phyloP scores from a whole-genome alignment of 306 rosid species.

The Glycyrrhiza uralensis region DNA sequence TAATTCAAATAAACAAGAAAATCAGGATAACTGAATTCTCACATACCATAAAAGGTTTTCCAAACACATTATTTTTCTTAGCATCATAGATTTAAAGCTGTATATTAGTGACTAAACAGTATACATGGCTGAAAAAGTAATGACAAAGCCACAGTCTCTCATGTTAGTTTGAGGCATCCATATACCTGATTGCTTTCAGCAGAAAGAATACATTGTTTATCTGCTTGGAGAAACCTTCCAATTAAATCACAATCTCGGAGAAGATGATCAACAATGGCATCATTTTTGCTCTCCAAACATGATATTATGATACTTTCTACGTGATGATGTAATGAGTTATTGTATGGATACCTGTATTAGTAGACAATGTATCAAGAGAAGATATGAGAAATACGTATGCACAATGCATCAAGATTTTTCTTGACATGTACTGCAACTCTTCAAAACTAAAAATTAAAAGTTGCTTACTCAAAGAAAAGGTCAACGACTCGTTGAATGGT shows the following conservation, averaged over 20 bases:
- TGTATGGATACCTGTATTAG: slow-evolving; percentile 79
- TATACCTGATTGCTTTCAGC: slow-evolving; percentile 64
- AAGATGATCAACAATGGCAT: slow-evolving; percentile 67
- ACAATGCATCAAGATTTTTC: slow-evolving; percentile 5
- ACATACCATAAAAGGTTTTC: background rate
- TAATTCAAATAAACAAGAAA: slow-evolving; percentile 9
- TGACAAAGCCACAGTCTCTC: background rate
- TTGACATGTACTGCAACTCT: background rate
- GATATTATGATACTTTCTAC: slow-evolving; percentile 73
- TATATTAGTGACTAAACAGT: background rate
- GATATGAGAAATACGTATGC: background rate
- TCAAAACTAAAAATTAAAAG: slow-evolving; percentile 1
- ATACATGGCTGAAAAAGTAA: background rate
- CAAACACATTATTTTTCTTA: background rate
- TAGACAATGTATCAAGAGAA: background rate
- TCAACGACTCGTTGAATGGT: slow-evolving; percentile 75
- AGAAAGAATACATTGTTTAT: slow-evolving; percentile 62
- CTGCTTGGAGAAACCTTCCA: slow-evolving; percentile 69
- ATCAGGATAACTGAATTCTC: background rate
- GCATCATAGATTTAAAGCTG: slow-evolving; percentile 1
- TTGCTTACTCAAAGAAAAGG: slow-evolving; percentile 93
- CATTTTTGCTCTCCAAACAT: slow-evolving; percentile 85
- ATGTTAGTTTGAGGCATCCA: slow-evolving; percentile 18
- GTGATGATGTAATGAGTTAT: slow-evolving; percentile 85
- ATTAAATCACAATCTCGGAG: slow-evolving; percentile 83